Percentiles rank a stretch among this genome's conserved stretches.
phyloP scores from a whole-genome alignment of 805 yeast species.

The Saccharomycopsis babjevae region DNA sequence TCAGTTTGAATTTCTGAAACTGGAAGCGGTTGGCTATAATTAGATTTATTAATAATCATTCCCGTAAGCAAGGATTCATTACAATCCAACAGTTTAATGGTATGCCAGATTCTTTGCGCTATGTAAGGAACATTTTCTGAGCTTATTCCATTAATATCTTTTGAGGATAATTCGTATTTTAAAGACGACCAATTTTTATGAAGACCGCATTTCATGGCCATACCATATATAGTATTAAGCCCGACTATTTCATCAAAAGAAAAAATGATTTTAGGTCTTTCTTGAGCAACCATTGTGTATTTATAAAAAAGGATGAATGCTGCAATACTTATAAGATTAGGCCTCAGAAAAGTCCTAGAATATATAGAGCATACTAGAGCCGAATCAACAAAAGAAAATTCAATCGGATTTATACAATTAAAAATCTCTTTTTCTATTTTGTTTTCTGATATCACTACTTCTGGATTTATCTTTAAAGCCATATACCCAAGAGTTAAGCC shows the following conservation, averaged over 20 bases:
- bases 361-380: constrained; percentile 6
- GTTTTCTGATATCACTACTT: background rate
- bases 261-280: constrained; percentile 9
- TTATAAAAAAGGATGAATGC: constrained; percentile 8
- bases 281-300: constrained; percentile 4
- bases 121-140: background rate
- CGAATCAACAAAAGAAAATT: constrained; percentile 5
- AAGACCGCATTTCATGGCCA: constrained; percentile 2
- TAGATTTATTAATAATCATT: background rate
- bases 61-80: background rate
- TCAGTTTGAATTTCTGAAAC: background rate
- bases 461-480: constrained; percentile 11
- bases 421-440: constrained; percentile 6
- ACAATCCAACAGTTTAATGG: background rate
- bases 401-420: background rate
- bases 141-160: constrained; percentile 3
- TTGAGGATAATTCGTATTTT: background rate
- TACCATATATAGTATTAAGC: background rate
- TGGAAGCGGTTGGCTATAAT: background rate
- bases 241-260: background rate
- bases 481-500: constrained; percentile 9
- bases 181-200: constrained; percentile 6
- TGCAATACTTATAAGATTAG: constrained; percentile 7
- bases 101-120: constrained; percentile 1
- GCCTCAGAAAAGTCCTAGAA: constrained; percentile 5